Percentiles rank a stretch among this genome's conserved stretches.
Conservation (phyloP, 306 rosid species). For the Medicago ruthenica region DNA sequence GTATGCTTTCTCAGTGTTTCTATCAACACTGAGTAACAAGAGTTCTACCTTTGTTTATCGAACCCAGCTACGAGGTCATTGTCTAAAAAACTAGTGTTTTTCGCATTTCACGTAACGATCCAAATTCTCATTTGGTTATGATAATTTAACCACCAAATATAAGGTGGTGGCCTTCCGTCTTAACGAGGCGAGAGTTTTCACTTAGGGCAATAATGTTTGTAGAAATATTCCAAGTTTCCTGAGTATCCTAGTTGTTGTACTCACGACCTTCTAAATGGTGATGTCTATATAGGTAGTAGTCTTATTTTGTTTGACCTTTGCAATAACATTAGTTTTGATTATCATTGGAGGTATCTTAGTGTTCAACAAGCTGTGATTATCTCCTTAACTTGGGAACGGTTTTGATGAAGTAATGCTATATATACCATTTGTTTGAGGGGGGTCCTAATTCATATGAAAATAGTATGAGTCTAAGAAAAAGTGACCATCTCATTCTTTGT, state of each 20-base stretch:
- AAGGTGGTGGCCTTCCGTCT: not conserved
- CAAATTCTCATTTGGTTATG: not conserved
- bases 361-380: not conserved
- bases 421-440: too few species aligned
- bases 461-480: too few species aligned
- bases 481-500: too few species aligned
- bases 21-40: not conserved
- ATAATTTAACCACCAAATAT: not conserved
- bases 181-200: not conserved
- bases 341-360: too few species aligned
- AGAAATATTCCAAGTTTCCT: not conserved
- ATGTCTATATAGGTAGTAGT: not conserved
- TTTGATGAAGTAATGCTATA: too few species aligned
- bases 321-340: not conserved
- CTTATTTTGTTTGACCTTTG: not conserved
- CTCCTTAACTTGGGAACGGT: not conserved
- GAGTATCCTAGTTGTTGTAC: too few species aligned
- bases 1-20: not conserved
- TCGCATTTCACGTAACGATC: rapidly evolving
- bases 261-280: not conserved
- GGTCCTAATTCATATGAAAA: too few species aligned
- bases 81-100: not conserved
- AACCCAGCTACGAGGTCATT: not conserved
- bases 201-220: not conserved
- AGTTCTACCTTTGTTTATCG: not conserved